phyloP scores from a whole-genome alignment of 306 rosid species.

The Cicer pinnatifidum region DNA sequence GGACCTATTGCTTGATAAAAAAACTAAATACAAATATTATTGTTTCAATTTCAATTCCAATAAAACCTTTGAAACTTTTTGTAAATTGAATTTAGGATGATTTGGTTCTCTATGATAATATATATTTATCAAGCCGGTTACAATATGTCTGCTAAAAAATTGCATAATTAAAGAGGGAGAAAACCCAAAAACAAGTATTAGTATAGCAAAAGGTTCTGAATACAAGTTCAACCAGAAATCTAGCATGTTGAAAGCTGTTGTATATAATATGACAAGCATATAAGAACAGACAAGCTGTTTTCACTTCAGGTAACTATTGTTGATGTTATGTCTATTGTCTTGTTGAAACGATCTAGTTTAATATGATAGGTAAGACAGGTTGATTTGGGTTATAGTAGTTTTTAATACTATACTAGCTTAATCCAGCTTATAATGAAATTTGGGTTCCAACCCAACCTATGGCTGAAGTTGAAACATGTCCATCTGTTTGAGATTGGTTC shows the following conservation, averaged over 20 bases:
- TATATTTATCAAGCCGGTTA: neutral
- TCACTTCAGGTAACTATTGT: neutral
- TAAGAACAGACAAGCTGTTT: neutral
- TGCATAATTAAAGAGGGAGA: constrained; percentile 9
- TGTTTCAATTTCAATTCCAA: neutral
- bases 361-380: neutral
- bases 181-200: neutral
- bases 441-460: constrained; percentile 24
- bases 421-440: constrained; percentile 11
- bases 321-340: neutral
- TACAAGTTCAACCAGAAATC: constrained; percentile 2
- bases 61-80: neutral
- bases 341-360: neutral
- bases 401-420: neutral
- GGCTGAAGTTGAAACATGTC: neutral
- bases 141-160: neutral
- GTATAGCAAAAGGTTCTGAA: neutral
- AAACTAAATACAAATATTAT: neutral
- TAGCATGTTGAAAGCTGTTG: constrained; percentile 2
- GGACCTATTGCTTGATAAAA: neutral
- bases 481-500: constrained; percentile 12
- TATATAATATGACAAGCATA: neutral
- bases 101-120: neutral
- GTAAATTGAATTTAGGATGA: neutral
- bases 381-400: constrained; percentile 7